Base-by-base conservation (phyloP, 2,329 filamentous ascomycete species). In the Raffaelea ambrosiae region DNA sequence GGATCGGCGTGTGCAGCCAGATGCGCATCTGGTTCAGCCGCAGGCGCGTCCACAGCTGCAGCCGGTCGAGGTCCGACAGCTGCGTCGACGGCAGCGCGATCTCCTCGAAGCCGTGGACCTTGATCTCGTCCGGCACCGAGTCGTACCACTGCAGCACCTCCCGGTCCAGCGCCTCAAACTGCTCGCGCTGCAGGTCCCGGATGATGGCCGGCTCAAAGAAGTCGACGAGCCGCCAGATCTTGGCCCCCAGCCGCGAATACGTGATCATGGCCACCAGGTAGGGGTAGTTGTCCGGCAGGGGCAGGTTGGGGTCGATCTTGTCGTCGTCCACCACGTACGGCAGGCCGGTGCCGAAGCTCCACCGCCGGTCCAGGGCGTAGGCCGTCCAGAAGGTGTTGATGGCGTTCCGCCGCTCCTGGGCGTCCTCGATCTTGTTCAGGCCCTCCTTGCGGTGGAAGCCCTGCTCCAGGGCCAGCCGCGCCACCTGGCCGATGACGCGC, bases 91-190 rank as follows among this genome's bases (percentile, higher is more conserved):
- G 80, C 67, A 61, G 75, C 56, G 66, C 70, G 44, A 72, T 67
- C 44, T 71, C 70, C 47, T 40, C 60, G 78, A 71, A 86, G 74
- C 68, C 81, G 70, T 54, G 86, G 60, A 64, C 76, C 66, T 60
- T 70, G 48, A 80, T 68, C 46, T 76, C 72, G 14, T 72, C 81
- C 54, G 61, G 91, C 64, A 95, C 78, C 14, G 76, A 74, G 16
- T 85, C 82, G 58, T 94, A 91, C 91, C 91, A 97, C 55, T 88
- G 80, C 4, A 93, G 69, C 43, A 95, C 83, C 58, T 94, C 86
- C 51, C 83, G 83, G 59, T 96, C 90, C 7, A 96, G 73, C 43
- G 81, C 82, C 23, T 85, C 83, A 49, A 95, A 86, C 53, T 91
- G 84, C 51, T 86, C 81, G 29, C 79, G 77, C 52, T 81, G 81